Evolutionary conservation across 2,329 filamentous ascomycete species (phyloP), one percentile per base, ranked within the genome.

Genomic region (Penicillium griseofulvum): DNA sequence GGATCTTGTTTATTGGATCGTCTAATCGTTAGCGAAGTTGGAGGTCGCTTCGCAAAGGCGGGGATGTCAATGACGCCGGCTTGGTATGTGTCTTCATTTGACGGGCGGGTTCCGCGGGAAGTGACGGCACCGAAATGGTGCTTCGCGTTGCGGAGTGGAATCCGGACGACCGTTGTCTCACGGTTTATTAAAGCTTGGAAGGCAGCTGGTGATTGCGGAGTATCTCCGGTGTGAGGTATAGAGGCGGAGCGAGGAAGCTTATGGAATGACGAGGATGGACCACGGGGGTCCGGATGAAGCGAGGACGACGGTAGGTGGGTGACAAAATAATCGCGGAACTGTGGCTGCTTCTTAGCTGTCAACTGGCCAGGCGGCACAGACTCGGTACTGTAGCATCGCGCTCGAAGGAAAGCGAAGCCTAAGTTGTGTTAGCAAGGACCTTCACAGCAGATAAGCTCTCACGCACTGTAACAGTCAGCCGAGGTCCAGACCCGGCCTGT

Each of bases 271-370:
- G 86, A 87, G 28, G 77, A 70, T 17, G 81, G 76, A 22, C 80
- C 77, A 52, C 86, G 81, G 34, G 89, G 89, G 74, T 97, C 93
- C 8, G 94, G 93, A 65, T 97, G 90, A 42, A 96, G 82, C 4
- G 92, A 97, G 14, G 91, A 95, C 17, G 91, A 96, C 5, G 94
- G 93, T 1, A 99, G 83, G 72, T 97, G 91, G 9, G 94, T 96
- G 56, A 97, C 90, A 74, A 99, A 99, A 79, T 99, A 97, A 66
- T 95, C 91, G 78, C 97, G 91, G 74, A 97, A 97, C 59, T 75
- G 73, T 6, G 60, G 63, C 45, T 83, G 82, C 49, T 75, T 77
- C 54, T 65, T 67, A 22, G 44, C 33, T 31, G 47, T 41, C 29
- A 56, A 52, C 19, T 47, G 52, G 34, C 49, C 48, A 26, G 57